phyloP scores from a whole-genome alignment of 139 green algal species.

The Chlorella sp. region DNA sequence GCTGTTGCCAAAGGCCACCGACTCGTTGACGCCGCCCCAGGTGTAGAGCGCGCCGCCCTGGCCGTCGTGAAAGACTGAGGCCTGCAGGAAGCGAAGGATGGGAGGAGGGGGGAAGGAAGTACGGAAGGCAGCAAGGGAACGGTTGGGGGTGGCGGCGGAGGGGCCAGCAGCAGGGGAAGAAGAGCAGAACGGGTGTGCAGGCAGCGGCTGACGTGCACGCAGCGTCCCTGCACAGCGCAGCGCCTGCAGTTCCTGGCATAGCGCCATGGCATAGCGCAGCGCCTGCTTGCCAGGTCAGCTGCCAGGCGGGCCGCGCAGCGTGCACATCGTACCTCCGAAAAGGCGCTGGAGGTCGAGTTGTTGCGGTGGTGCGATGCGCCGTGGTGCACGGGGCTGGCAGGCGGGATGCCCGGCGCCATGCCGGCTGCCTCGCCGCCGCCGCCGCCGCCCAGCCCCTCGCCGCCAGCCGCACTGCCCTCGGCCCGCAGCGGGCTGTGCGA shows the following conservation, averaged over 20 bases:
- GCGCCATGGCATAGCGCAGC: too few species aligned
- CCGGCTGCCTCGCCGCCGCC: background rate
- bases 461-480: background rate
- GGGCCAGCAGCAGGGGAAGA: background rate
- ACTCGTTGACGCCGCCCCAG: slow-evolving; percentile 74
- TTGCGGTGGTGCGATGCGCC: slow-evolving; percentile 9
- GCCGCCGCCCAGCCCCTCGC: background rate
- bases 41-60: slow-evolving; percentile 73
- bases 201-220: too few species aligned
- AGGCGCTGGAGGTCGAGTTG: slow-evolving; percentile 30
- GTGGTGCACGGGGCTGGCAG: slow-evolving; percentile 11
- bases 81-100: background rate
- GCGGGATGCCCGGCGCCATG: background rate
- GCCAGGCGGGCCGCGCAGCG: too few species aligned
- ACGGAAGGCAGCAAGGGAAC: background rate
- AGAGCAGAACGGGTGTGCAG: too few species aligned
- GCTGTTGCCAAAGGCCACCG: slow-evolving; percentile 27
- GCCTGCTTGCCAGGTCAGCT: background rate
- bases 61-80: slow-evolving; percentile 39
- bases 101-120: background rate
- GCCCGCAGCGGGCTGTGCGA: slow-evolving; percentile 1
- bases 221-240: too few species aligned
- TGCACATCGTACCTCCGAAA: slow-evolving; percentile 23
- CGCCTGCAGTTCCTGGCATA: background rate
- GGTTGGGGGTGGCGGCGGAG: background rate